phyloP scores from a whole-genome alignment of 441 rosid species.

The Gossypium schwendimanii region DNA sequence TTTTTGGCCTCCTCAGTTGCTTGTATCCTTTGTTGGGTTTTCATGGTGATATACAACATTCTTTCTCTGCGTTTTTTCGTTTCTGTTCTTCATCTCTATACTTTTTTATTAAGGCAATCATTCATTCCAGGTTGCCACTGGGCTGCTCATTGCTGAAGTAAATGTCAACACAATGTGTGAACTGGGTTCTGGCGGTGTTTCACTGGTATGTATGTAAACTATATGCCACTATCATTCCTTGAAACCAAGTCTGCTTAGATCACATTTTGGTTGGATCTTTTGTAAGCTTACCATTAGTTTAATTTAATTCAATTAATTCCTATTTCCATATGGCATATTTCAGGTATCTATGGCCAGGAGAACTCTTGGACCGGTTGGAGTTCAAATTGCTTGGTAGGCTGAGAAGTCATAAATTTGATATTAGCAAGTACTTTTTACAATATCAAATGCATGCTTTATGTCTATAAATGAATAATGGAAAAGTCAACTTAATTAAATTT shows the following conservation, averaged over 20 bases:
- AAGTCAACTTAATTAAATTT: not conserved
- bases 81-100: not conserved
- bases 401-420: slow-evolving; percentile 2
- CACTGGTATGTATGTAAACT: slow-evolving; percentile 42
- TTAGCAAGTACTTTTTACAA: slow-evolving; percentile 7
- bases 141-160: slow-evolving; percentile 86
- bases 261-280: no score
- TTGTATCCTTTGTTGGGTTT: slow-evolving; percentile 73
- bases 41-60: slow-evolving; percentile 45
- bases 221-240: not conserved
- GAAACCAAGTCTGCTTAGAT: not conserved
- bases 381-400: slow-evolving; percentile 75
- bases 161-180: slow-evolving; percentile 89
- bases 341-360: slow-evolving; percentile 92
- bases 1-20: slow-evolving; percentile 78
- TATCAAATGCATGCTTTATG: not conserved
- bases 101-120: not conserved
- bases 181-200: slow-evolving; percentile 87
- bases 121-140: slow-evolving; percentile 57
- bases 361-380: slow-evolving; percentile 74
- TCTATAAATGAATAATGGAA: not conserved
- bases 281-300: no score
- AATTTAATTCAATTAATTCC: not conserved
- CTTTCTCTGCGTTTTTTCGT: not conserved
- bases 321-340: slow-evolving; percentile 16